Conservation (phyloP, 352 stramenopile species). For the Phytophthora fragariae region DNA sequence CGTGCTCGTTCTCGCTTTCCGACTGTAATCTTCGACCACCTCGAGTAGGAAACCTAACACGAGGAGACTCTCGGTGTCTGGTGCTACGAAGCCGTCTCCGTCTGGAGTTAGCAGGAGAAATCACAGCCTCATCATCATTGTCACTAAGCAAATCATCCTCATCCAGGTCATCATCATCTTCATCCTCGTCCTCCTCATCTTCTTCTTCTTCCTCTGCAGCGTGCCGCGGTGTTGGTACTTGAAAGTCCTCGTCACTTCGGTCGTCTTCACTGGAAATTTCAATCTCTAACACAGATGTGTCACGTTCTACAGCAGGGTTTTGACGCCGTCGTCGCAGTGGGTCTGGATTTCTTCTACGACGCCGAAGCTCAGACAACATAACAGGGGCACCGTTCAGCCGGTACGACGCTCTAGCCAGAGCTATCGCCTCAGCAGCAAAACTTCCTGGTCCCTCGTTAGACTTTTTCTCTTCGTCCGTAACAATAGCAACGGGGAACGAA, state of each 20-base stretch:
- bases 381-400: constrained; percentile 79
- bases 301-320: constrained; percentile 72
- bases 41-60: constrained; percentile 42
- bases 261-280: constrained; percentile 91
- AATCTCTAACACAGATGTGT: constrained; percentile 85
- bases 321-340: constrained; percentile 42
- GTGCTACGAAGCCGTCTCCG: constrained; percentile 48
- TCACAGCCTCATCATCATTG: constrained; percentile 37
- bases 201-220: constrained; percentile 62
- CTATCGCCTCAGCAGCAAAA: constrained; percentile 28
- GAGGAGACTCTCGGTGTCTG: constrained; percentile 24
- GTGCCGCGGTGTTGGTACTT: constrained; percentile 57
- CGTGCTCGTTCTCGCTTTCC: constrained; percentile 22
- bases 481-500: constrained; percentile 61
- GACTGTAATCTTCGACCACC: constrained; percentile 49
- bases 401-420: constrained; percentile 59
- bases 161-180: constrained; percentile 61
- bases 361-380: constrained; percentile 69
- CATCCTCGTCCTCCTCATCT: constrained; percentile 63
- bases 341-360: constrained; percentile 37
- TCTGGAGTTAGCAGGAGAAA: constrained; percentile 52
- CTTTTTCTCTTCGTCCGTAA: constrained; percentile 26
- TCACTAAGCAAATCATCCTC: constrained; percentile 68
- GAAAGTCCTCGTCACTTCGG: constrained; percentile 87
- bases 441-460: constrained; percentile 2